Percentiles rank a stretch among this genome's conserved stretches.
These are phyloP conservation scores for Thalassia testudinum DNA, from an alignment of 116 monocot genomes.

Conservation along the genomic window DNA sequence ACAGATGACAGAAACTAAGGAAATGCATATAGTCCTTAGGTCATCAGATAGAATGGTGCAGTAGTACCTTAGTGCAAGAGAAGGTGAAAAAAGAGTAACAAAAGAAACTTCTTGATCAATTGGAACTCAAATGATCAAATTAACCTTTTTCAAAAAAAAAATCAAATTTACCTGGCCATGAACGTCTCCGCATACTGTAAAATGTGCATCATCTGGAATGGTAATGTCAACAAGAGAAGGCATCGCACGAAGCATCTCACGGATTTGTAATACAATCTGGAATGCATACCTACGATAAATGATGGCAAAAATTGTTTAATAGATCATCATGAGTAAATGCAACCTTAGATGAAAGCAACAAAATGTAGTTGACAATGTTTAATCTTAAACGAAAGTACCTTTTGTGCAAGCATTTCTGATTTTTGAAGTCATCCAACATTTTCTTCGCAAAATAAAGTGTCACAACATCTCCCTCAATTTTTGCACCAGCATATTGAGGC, in stretches of 20 bases:
- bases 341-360: no score
- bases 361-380: no score
- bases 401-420: constrained; percentile 81
- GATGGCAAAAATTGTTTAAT: neutral
- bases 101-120: no score
- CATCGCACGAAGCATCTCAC: constrained; percentile 46
- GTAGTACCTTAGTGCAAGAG: no score
- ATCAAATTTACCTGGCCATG: constrained; percentile 74
- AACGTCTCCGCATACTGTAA: constrained; percentile 98
- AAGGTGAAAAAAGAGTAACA: no score
- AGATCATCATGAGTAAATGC: no score
- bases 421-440: constrained; percentile 91
- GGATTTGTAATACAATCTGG: constrained; percentile 73
- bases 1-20: no score
- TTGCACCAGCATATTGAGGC: constrained; percentile 77
- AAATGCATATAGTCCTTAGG: no score
- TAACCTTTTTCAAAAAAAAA: no score
- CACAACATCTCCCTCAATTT: constrained; percentile 86
- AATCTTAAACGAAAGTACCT: constrained; percentile 22
- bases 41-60: no score
- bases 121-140: no score
- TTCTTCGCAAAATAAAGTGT: constrained; percentile 82
- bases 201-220: constrained; percentile 53
- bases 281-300: constrained; percentile 63
- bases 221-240: constrained; percentile 91